A percentile compares a stretch with the other conserved stretches of the same genome.
Conservation (phyloP, 2,329 filamentous ascomycete genomes). For the Talaromyces sp. region DNA sequence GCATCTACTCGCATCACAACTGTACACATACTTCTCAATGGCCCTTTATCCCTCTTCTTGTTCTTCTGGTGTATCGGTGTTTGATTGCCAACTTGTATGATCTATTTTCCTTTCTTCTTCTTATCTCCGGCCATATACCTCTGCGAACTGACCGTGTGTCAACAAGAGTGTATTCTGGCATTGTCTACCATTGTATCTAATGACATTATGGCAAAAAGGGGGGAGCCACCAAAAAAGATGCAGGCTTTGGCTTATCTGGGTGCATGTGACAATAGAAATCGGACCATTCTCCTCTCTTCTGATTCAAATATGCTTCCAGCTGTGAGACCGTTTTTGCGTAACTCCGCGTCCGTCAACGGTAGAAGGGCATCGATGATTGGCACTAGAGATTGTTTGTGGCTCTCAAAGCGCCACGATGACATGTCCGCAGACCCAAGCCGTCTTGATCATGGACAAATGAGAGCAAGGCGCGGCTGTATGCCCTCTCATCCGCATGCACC, state of each 20-base stretch:
- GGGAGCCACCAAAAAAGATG: conserved; percentile 39
- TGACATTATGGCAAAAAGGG: conserved; percentile 40
- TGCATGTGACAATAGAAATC: conserved; percentile 44
- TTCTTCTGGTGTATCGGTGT: conserved; percentile 42
- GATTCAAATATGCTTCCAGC: conserved; percentile 3
- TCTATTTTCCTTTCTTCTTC: conserved; percentile 21
- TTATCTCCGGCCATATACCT: conserved; percentile 30
- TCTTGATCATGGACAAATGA: conserved; percentile 6
- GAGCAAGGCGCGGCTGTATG: conserved; percentile 6
- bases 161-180: conserved; percentile 28
- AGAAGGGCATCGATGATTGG: background rate
- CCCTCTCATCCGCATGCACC: conserved; percentile 12
- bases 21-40: conserved; percentile 41
- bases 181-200: conserved; percentile 44
- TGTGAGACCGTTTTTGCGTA: conserved; percentile 12
- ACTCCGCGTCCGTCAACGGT: background rate
- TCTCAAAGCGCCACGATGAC: conserved; percentile 5
- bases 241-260: conserved; percentile 32
- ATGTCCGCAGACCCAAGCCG: background rate
- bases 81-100: conserved; percentile 31
- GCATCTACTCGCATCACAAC: conserved; percentile 32
- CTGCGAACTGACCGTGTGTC: conserved; percentile 17
- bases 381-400: background rate
- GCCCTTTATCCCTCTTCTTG: conserved; percentile 28
- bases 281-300: conserved; percentile 46